Base-by-base conservation (phyloP, 192 early-diverging fungal species). In the Mortierella claussenii region DNA sequence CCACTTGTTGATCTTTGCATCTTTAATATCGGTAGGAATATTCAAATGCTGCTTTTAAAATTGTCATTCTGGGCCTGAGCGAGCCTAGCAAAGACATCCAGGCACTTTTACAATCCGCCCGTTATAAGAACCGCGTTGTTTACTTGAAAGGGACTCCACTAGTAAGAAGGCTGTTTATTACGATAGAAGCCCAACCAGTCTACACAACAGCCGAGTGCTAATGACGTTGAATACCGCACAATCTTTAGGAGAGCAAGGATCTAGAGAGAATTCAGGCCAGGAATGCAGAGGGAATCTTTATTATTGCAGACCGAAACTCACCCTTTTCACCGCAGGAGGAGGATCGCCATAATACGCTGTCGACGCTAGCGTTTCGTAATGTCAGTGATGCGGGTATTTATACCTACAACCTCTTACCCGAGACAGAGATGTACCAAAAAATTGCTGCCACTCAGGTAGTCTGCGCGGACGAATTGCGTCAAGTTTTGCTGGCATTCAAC, bases 341-440 rank as follows among this genome's bases (percentile, higher is more conserved):
- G 24, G 73, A 76, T 51, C 63, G 73, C 21, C 73, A 76, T 49
- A 76, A 67, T 45, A 76, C 73, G 2, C 36, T 76, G 7, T 76
- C 73, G 31, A 76, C 73, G 1, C 36, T 76, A 21, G 73, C 73
- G 3, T 76, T 76, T 59, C 63, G 73, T 18, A 76, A 76, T 43
- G 73, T 57, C 23, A 76, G 73, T 13, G 73, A 85, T 33, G 81
- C 85, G 0, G 87, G 85, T 10, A 81, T 92, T 7, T 92, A 84
- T 37, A 84, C 88, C 1, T 85, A 87, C 64, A 91, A 89, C 46
- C 55, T 91, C 4, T 73, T 88, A 15, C 88, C 89, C 0, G 84
- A 87, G 20, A 84, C 91, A 3, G 84, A 83, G 27, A 76, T 85
- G 17, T 87, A 83, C 53, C 88, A 89, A 69, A 87, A 89, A 46